These are phyloP conservation scores for Isabelozyma gotoi DNA, from an alignment of 805 yeast species.

Conservation along the genomic window DNA sequence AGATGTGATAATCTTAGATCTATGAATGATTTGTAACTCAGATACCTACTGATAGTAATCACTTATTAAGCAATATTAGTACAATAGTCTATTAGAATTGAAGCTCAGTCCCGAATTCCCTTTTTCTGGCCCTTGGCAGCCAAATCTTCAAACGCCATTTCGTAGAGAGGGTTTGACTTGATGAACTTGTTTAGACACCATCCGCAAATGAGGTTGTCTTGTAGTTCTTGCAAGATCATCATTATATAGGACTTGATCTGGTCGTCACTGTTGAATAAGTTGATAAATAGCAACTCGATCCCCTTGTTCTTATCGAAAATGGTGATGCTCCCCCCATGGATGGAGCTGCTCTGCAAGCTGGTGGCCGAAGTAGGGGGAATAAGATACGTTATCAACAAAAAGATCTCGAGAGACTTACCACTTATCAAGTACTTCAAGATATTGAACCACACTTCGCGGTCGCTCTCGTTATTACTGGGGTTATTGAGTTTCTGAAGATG, in stretches of 20 bases:
- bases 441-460: constrained; percentile 42
- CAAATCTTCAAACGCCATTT: constrained; percentile 39
- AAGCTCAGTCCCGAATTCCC: too few relatives aligned
- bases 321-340: constrained; percentile 40
- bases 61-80: too few relatives aligned
- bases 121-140: constrained; percentile 1
- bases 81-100: too few relatives aligned
- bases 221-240: constrained; percentile 43
- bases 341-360: constrained; percentile 34
- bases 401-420: constrained; percentile 40
- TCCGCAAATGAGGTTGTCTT: constrained; percentile 43
- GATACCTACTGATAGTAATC: too few relatives aligned
- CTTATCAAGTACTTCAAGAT: constrained; percentile 41
- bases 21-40: too few relatives aligned
- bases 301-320: constrained; percentile 46
- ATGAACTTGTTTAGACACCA: constrained; percentile 42
- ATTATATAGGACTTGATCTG: constrained; percentile 38
- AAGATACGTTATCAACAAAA: constrained; percentile 38
- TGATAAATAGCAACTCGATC: constrained; percentile 39
- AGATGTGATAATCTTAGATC: too few relatives aligned
- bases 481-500: constrained; percentile 37
- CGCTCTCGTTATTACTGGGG: constrained; percentile 18
- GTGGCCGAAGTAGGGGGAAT: constrained; percentile 42
- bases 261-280: constrained; percentile 41
- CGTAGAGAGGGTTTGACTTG: constrained; percentile 37